These are phyloP conservation scores for Pythium phragmiticola DNA, from an alignment of 352 stramenopile genomes.

Conservation along the genomic window DNA sequence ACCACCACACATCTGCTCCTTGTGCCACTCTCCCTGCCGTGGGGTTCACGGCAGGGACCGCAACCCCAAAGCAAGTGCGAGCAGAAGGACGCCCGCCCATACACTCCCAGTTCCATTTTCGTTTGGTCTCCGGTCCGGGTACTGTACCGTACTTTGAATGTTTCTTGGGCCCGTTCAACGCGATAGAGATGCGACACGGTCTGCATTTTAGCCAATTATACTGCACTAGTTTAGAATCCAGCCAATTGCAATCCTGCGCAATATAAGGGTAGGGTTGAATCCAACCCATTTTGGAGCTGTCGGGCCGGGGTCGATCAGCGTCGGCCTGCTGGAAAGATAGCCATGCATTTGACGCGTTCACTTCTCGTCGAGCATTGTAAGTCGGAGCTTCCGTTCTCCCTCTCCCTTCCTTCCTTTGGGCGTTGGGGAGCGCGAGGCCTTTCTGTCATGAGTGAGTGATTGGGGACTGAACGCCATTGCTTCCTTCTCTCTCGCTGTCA, in stretches of 20 bases:
- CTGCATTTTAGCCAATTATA: slow-evolving; percentile 6
- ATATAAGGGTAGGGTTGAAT: slow-evolving; percentile 10
- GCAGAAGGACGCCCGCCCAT: not conserved
- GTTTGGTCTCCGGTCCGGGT: slow-evolving; percentile 7
- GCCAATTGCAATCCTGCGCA: too few relatives aligned
- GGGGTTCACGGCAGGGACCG: too few relatives aligned
- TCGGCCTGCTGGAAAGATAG: slow-evolving; percentile 35
- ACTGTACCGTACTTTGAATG: too few relatives aligned
- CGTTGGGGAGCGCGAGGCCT: not conserved
- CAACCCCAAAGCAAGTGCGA: not conserved
- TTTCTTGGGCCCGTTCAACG: not conserved
- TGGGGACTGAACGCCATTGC: not conserved
- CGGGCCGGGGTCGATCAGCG: slow-evolving; percentile 16
- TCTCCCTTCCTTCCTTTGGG: not conserved
- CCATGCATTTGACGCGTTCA: slow-evolving; percentile 40
- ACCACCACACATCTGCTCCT: not conserved
- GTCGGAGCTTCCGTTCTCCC: slow-evolving; percentile 8
- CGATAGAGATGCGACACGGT: not conserved
- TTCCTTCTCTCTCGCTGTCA: not conserved
- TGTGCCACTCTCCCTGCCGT: not conserved
- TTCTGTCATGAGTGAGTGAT: not conserved
- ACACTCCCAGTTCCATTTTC: slow-evolving; percentile 8
- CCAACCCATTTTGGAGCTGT: slow-evolving; percentile 21
- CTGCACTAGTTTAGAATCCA: not conserved
- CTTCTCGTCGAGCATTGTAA: slow-evolving; percentile 37